Conservation (phyloP, 495 filamentous ascomycete genomes). For the Friedmanniomyces simplex region DNA sequence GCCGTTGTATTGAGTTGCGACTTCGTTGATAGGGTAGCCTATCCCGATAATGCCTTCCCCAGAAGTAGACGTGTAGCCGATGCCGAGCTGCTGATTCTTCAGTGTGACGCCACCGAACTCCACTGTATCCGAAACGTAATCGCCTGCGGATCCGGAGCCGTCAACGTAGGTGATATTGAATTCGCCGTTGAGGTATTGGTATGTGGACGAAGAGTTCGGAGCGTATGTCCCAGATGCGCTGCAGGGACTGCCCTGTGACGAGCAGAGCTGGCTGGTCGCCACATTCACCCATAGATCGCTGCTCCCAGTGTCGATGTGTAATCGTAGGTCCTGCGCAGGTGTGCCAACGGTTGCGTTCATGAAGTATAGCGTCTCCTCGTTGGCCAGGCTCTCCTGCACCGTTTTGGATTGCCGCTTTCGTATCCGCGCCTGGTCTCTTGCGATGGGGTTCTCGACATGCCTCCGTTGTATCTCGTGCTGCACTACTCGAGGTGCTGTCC, state of each 20-base stretch:
- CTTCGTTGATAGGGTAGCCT: constrained; percentile 78
- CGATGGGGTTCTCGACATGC: constrained; percentile 25
- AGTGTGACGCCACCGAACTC: constrained; percentile 53
- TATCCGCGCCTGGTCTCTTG: constrained; percentile 27
- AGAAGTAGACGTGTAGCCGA: constrained; percentile 66
- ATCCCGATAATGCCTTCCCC: constrained; percentile 79
- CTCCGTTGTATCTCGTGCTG: constrained; percentile 31
- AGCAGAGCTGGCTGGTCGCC: constrained; percentile 43
- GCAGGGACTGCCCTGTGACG: constrained; percentile 24
- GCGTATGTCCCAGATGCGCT: constrained; percentile 37
- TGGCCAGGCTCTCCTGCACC: constrained; percentile 30
- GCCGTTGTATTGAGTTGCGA: constrained; percentile 53
- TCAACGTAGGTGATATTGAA: constrained; percentile 94
- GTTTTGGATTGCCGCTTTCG: constrained; percentile 25
- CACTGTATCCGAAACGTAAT: constrained; percentile 75
- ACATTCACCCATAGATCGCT: constrained; percentile 87
- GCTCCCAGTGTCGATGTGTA: constrained; percentile 51
- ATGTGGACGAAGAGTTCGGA: constrained; percentile 71
- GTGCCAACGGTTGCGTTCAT: constrained; percentile 38
- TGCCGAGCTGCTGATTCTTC: constrained; percentile 67
- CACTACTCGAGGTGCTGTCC: constrained; percentile 18
- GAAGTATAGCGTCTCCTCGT: constrained; percentile 39
- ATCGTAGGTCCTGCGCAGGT: constrained; percentile 33
- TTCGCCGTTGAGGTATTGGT: constrained; percentile 58
- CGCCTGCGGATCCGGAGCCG: constrained; percentile 66